These are phyloP conservation scores for Aspergillus pseudotamarii DNA, from an alignment of 2,329 filamentous ascomycete species.

Conservation along the genomic window DNA sequence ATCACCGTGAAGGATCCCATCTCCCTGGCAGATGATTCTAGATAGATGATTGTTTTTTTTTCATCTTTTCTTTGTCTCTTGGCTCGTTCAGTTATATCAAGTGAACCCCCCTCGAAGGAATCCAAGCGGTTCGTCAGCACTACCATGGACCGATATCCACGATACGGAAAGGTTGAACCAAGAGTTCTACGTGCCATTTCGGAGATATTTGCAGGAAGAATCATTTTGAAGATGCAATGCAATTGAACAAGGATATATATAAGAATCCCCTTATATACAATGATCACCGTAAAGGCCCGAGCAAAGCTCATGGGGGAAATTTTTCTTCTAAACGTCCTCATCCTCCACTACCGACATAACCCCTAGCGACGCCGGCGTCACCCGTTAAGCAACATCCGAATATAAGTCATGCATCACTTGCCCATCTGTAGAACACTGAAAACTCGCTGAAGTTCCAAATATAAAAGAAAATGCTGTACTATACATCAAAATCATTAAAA, in stretches of 20 bases:
- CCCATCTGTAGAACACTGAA: background rate
- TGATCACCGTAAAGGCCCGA: background rate
- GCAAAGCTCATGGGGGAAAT: background rate
- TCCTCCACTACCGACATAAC: background rate
- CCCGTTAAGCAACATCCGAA: constrained; percentile 14
- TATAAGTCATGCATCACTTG: background rate
- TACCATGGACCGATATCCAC: too few relatives aligned
- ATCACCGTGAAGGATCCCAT: too few relatives aligned
- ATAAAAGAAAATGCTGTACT: background rate
- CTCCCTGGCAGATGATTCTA: background rate
- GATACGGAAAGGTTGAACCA: background rate
- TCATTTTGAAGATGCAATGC: background rate
- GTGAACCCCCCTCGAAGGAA: background rate
- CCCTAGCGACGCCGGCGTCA: too few relatives aligned
- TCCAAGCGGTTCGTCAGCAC: background rate
- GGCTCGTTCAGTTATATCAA: background rate
- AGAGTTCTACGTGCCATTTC: background rate
- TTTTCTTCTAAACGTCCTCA: background rate
- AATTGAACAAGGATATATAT: background rate
- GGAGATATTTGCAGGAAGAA: background rate
- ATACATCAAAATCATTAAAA: background rate
- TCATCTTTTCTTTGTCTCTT: background rate
- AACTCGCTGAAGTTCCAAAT: background rate
- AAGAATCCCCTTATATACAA: background rate
- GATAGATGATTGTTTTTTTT: background rate